Percentiles rank a stretch among this genome's conserved stretches.
phyloP scores from a whole-genome alignment of 2,329 filamentous ascomycete genomes.

The Zymoseptoria crescenta region DNA sequence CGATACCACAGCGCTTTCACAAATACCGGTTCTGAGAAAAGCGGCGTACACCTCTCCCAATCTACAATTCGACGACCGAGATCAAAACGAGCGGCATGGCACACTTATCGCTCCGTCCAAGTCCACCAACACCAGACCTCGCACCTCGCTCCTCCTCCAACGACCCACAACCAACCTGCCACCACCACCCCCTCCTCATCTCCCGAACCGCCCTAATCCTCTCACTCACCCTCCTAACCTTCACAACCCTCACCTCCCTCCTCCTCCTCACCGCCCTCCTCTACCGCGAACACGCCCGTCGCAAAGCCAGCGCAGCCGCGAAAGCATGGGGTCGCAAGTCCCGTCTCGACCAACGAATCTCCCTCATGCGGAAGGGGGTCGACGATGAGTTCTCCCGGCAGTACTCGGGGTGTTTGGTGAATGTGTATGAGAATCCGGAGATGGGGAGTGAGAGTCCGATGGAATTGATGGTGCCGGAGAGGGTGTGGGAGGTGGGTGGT shows the following conservation, averaged over 20 bases:
- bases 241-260: conserved; percentile 19
- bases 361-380: conserved; percentile 19
- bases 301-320: conserved; percentile 10
- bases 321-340: conserved; percentile 21
- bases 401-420: conserved; percentile 18
- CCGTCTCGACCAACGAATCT: conserved; percentile 16
- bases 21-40: background rate
- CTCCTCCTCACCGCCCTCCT: conserved; percentile 12
- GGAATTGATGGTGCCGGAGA: conserved; percentile 16
- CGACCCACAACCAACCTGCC: conserved; percentile 3
- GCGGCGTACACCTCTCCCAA: background rate
- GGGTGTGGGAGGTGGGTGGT: conserved; percentile 17
- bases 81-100: background rate
- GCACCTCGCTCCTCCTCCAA: background rate
- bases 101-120: no score
- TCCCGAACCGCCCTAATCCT: conserved; percentile 21
- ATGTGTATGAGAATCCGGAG: conserved; percentile 23
- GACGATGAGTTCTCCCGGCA: conserved; percentile 19
- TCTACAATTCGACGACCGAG: background rate
- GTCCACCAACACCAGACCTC: background rate
- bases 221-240: conserved; percentile 15
- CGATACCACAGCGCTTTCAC: background rate
- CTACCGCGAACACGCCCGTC: conserved; percentile 15
- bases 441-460: conserved; percentile 21
- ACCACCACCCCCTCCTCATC: conserved; percentile 7